Conservation (phyloP, 73 alveolate species). For the Symbiodinium pilosum region DNA sequence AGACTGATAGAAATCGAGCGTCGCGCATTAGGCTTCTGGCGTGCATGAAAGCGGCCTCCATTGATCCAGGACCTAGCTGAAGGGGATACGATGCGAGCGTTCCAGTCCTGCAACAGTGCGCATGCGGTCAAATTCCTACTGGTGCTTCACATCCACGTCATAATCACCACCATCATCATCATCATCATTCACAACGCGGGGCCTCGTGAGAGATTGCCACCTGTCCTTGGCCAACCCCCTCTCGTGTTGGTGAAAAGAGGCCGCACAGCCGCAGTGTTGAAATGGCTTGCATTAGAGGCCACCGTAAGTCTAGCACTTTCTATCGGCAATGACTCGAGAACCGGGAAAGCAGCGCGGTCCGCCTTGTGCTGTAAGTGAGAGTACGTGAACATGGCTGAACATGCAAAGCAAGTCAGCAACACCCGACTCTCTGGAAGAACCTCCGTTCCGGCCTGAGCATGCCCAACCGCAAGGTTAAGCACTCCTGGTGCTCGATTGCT, state of each 20-base stretch:
- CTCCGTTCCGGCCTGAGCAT: constrained; percentile 43
- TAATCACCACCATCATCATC: too few relatives aligned
- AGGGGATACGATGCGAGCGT: not conserved
- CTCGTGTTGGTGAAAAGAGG: too few relatives aligned
- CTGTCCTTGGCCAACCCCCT: not conserved
- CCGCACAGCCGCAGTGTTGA: too few relatives aligned
- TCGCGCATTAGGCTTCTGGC: too few relatives aligned
- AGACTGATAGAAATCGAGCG: too few relatives aligned
- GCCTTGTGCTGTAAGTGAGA: not conserved
- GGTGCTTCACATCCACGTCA: too few relatives aligned
- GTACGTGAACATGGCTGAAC: not conserved
- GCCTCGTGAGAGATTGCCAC: not conserved
- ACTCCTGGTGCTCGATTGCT: too few relatives aligned
- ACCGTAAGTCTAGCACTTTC: not conserved
- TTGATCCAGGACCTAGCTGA: not conserved
- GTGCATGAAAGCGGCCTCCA: not conserved
- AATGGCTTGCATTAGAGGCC: not conserved
- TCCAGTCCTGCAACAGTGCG: not conserved
- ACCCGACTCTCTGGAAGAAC: constrained; percentile 52
- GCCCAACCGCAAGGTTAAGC: not conserved
- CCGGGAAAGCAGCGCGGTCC: not conserved
- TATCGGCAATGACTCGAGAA: not conserved
- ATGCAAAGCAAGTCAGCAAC: not conserved
- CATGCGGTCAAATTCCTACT: too few relatives aligned
- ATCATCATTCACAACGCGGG: too few relatives aligned